A percentile compares a stretch with the other conserved stretches of the same genome.
phyloP scores from a whole-genome alignment of 2,329 filamentous ascomycete genomes.

The Calonectria multiphialidica region DNA sequence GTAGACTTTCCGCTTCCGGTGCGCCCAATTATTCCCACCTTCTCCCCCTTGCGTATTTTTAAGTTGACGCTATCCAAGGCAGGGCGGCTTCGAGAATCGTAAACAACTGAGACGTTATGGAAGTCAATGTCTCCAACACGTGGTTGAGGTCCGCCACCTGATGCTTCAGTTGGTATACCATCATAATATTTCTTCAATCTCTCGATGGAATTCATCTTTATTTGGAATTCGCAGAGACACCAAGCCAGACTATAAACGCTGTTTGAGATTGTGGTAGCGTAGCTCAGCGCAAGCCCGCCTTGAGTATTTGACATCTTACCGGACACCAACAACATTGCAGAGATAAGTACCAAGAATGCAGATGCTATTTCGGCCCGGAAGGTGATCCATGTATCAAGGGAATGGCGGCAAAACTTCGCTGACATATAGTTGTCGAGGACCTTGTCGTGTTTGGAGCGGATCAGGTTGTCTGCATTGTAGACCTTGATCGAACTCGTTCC shows the following conservation, averaged over 20 bases:
- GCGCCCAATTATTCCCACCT: not conserved
- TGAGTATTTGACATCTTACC: conserved; percentile 2
- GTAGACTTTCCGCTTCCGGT: not conserved
- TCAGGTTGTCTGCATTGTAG: not conserved
- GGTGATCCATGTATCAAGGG: not conserved
- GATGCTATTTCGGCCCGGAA: conserved; percentile 1
- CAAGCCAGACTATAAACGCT: not conserved
- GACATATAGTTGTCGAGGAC: not conserved
- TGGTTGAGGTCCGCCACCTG: not conserved
- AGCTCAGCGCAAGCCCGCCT: not conserved
- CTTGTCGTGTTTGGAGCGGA: not conserved
- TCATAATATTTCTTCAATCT: not conserved
- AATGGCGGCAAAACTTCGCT: not conserved
- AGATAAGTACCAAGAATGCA: not conserved
- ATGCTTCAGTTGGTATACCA: not conserved
- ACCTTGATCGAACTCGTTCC: not conserved
- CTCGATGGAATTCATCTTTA: not conserved
- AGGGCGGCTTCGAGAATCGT: not conserved
- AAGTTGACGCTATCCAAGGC: not conserved
- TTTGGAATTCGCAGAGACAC: not conserved
- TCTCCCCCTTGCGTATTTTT: not conserved
- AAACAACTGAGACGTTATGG: not conserved
- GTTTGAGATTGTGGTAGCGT: not conserved
- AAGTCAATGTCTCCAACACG: not conserved
- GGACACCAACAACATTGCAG: not conserved